Evolutionary conservation across 306 rosid genomes (phyloP).

Genomic region (Mimosa bimucronata): DNA sequence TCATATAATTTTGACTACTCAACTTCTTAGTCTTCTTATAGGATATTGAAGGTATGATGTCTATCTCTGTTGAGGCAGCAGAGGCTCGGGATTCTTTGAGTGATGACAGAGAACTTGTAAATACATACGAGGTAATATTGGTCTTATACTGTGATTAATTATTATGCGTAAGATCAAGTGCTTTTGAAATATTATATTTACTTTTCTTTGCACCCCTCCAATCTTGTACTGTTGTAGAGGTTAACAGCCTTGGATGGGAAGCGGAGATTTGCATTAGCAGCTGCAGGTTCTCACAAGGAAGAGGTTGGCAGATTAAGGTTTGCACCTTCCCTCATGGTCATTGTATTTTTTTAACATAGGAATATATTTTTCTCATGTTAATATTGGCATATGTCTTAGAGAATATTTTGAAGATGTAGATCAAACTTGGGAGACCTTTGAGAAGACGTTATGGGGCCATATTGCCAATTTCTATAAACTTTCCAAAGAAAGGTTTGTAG

Average conservation of each 20-base stretch:
- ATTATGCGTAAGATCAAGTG: conserved; percentile 16
- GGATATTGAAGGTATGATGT: conserved; percentile 99
- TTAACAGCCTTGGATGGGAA: conserved; percentile 96
- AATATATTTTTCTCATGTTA: conserved; percentile 33
- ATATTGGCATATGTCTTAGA: conserved; percentile 49
- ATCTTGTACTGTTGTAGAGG: conserved; percentile 58
- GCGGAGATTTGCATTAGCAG: conserved; percentile 94
- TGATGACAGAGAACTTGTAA: conserved; percentile 88
- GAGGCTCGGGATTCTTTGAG: conserved; percentile 92
- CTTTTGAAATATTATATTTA: conserved; percentile 23
- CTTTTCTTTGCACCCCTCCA: conserved; percentile 3
- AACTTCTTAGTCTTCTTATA: conserved; percentile 51
- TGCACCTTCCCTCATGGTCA: conserved; percentile 22
- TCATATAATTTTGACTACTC: conserved; percentile 43
- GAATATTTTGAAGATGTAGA: conserved; percentile 97
- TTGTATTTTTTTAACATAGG: conserved; percentile 17
- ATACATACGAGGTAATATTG: conserved; percentile 78
- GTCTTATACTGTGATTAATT: conserved; percentile 22
- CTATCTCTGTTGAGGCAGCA: conserved; percentile 93
- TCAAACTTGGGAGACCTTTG: conserved; percentile 94
- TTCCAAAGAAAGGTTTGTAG: conserved; percentile 87
- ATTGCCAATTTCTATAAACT: conserved; percentile 84
- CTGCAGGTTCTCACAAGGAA: conserved; percentile 93
- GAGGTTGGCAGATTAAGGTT: conserved; percentile 94
- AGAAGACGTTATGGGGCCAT: conserved; percentile 91